A percentile compares a stretch with the other conserved stretches of the same genome.
phyloP scores from a whole-genome alignment of 768 basidiomycete genomes.

The Coprinopsis sp. region DNA sequence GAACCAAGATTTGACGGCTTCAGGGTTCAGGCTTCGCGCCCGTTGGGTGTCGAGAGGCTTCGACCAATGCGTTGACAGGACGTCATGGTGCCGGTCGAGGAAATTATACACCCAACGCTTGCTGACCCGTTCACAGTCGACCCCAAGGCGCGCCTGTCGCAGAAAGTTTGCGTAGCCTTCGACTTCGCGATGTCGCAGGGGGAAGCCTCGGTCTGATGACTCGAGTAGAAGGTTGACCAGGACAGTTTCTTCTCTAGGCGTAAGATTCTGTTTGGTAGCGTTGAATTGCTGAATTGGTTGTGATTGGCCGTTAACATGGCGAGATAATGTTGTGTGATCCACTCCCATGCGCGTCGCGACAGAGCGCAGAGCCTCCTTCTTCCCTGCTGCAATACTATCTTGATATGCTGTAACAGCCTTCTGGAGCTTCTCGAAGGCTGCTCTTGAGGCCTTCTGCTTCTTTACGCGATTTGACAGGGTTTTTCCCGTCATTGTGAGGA shows the following conservation, averaged over 20 bases:
- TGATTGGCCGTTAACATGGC: conserved; percentile 15
- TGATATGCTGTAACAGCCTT: conserved; percentile 1
- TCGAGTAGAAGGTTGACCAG: conserved; percentile 25
- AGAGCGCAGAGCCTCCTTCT: conserved; percentile 1
- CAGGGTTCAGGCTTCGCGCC: conserved; percentile 24
- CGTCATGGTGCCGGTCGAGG: conserved; percentile 19
- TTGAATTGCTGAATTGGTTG: conserved; percentile 17
- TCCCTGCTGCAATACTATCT: conserved; percentile 2
- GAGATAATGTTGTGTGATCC: conserved; percentile 12
- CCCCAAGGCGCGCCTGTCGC: not conserved
- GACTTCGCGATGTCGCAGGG: conserved; percentile 17
- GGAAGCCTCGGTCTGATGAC: conserved; percentile 26
- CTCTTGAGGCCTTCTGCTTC: not conserved
- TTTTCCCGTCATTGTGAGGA: not conserved
- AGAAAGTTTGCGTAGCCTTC: conserved; percentile 18
- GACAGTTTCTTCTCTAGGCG: conserved; percentile 21
- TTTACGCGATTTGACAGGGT: conserved; percentile 1
- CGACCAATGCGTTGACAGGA: conserved; percentile 29
- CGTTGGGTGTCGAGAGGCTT: conserved; percentile 26
- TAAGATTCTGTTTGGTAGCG: conserved; percentile 23
- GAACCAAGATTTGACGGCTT: conserved; percentile 28
- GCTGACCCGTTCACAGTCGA: conserved; percentile 14
- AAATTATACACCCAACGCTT: conserved; percentile 27
- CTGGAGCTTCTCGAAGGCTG: not conserved
- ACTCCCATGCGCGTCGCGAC: conserved; percentile 14